Conservation (phyloP, 2,329 filamentous ascomycete species). For the Xylariaceae sp. region DNA sequence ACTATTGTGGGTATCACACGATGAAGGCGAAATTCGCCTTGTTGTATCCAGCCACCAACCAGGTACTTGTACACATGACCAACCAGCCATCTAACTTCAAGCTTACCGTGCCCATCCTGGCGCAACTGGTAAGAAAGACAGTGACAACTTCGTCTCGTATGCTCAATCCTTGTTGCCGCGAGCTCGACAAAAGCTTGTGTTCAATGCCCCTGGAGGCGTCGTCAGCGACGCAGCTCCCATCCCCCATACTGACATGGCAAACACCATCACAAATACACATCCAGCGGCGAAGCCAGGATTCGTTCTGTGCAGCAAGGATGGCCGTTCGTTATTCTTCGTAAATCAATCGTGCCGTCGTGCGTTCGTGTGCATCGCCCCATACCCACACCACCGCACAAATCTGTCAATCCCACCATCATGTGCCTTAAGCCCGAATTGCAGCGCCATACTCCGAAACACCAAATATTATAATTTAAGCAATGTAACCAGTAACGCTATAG, state of each 20-base stretch:
- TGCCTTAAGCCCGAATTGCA: slow-evolving; percentile 11
- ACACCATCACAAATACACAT: slow-evolving; percentile 16
- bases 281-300: slow-evolving; percentile 10
- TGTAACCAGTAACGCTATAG: slow-evolving; percentile 5
- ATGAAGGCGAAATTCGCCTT: slow-evolving; percentile 10
- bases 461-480: slow-evolving; percentile 17
- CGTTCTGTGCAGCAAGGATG: slow-evolving; percentile 8
- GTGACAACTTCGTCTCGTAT: neutral
- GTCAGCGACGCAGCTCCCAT: neutral
- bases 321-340: slow-evolving; percentile 24
- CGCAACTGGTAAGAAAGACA: slow-evolving; percentile 1
- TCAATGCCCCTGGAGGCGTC: neutral
- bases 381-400: slow-evolving; percentile 2
- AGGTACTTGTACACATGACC: slow-evolving; percentile 12
- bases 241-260: neutral
- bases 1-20: slow-evolving; percentile 7
- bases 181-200: neutral
- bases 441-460: slow-evolving; percentile 16
- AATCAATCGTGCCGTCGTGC: slow-evolving; percentile 27
- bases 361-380: slow-evolving; percentile 16
- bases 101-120: neutral
- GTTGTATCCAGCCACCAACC: slow-evolving; percentile 12
- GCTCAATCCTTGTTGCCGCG: neutral
- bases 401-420: neutral
- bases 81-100: slow-evolving; percentile 13